A percentile compares a stretch with the other conserved stretches of the same genome.
Evolutionary conservation across 2,329 filamentous ascomycete genomes (phyloP).

Genomic region (Tolypocladium album): DNA sequence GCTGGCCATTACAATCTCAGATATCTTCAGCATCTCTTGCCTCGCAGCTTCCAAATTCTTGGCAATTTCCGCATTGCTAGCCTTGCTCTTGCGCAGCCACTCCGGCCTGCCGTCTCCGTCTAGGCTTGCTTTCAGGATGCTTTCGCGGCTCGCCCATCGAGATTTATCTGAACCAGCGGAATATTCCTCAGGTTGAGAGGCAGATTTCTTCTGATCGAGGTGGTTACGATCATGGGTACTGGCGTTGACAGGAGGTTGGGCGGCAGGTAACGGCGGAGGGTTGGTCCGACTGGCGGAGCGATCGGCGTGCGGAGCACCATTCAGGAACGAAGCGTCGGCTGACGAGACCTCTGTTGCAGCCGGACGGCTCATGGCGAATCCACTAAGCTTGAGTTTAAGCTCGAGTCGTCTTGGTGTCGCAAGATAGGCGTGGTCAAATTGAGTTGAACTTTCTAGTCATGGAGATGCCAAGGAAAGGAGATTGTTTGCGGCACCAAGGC

Average conservation of each 20-base stretch:
- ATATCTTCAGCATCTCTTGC: neutral
- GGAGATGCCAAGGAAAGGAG: neutral
- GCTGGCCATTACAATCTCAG: neutral
- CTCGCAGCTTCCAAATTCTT: neutral
- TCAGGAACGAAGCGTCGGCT: neutral
- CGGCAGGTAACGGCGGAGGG: neutral
- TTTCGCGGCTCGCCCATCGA: neutral
- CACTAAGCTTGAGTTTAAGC: neutral
- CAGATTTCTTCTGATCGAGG: neutral
- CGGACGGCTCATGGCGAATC: neutral
- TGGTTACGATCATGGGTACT: neutral
- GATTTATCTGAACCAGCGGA: neutral
- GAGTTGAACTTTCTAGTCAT: neutral
- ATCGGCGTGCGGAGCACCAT: neutral
- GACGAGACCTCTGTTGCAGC: neutral
- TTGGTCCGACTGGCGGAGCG: neutral
- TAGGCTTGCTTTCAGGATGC: neutral
- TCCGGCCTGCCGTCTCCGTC: neutral
- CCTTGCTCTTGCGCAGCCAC: neutral
- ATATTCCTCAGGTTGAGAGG: neutral
- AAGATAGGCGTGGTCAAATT: neutral
- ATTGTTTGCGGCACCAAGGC: neutral
- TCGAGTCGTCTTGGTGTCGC: neutral
- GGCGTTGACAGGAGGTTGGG: neutral
- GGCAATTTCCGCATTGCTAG: neutral